phyloP scores from a whole-genome alignment of 2,329 filamentous ascomycete species.

The Dichotomopilus funicola region DNA sequence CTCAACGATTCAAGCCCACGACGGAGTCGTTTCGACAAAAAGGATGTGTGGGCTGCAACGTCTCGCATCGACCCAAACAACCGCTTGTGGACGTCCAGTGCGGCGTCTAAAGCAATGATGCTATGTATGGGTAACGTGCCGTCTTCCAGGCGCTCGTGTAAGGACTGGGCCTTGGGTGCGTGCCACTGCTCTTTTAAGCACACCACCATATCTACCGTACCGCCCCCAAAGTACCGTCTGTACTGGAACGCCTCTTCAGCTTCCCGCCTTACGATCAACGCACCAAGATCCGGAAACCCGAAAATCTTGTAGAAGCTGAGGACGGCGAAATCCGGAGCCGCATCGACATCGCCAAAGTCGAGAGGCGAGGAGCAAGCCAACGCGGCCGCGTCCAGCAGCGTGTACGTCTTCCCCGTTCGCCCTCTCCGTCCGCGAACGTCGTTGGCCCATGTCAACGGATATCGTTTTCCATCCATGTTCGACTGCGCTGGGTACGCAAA shows the following conservation, averaged over 20 bases:
- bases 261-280: slow-evolving; percentile 70
- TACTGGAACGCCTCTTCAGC: slow-evolving; percentile 56
- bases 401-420: slow-evolving; percentile 45
- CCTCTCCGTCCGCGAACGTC: slow-evolving; percentile 16
- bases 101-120: slow-evolving; percentile 74
- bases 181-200: slow-evolving; percentile 77
- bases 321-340: slow-evolving; percentile 75
- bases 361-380: slow-evolving; percentile 70
- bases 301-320: slow-evolving; percentile 98
- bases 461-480: slow-evolving; percentile 78
- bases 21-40: slow-evolving; percentile 54
- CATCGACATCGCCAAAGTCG: slow-evolving; percentile 54
- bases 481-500: slow-evolving; percentile 90
- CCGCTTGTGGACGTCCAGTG: slow-evolving; percentile 60
- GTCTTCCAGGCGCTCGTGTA: slow-evolving; percentile 84
- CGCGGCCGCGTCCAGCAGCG: slow-evolving; percentile 78
- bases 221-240: slow-evolving; percentile 84
- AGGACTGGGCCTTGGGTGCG: slow-evolving; percentile 59
- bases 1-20: slow-evolving; percentile 50
- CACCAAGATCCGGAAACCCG: slow-evolving; percentile 87
- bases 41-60: slow-evolving; percentile 65
- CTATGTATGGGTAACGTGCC: slow-evolving; percentile 86
- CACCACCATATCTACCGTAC: slow-evolving; percentile 86
- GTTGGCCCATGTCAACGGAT: slow-evolving; percentile 46
- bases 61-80: slow-evolving; percentile 66